Conservation (phyloP, 768 basidiomycete species). For the Boletus bicolor region DNA sequence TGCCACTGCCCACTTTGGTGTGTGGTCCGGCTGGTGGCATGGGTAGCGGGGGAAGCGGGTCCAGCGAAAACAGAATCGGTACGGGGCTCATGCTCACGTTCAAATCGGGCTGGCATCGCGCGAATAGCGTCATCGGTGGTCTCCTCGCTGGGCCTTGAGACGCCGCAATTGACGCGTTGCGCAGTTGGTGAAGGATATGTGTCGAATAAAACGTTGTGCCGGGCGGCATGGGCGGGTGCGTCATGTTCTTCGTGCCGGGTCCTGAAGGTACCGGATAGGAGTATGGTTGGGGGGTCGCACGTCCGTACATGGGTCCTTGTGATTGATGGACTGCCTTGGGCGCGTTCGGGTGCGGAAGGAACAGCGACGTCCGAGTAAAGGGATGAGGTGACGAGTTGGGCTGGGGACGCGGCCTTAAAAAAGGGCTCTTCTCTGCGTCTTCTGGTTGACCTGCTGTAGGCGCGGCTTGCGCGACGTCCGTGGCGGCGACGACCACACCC, state of each 20-base stretch:
- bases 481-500: constrained; percentile 1
- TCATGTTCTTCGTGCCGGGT: constrained; percentile 4
- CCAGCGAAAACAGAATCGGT: constrained; percentile 55
- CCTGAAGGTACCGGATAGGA: constrained; percentile 5
- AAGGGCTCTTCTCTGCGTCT: constrained; percentile 14
- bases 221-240: constrained; percentile 11
- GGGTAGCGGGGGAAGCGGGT: constrained; percentile 40
- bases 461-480: constrained; percentile 12
- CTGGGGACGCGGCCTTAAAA: constrained; percentile 28
- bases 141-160: constrained; percentile 23
- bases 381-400: constrained; percentile 20
- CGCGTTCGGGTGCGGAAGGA: constrained; percentile 54
- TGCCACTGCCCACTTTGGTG: not conserved
- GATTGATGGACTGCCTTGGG: constrained; percentile 36
- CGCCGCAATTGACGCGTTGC: constrained; percentile 10
- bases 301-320: constrained; percentile 60
- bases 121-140: constrained; percentile 53
- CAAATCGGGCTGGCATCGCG: constrained; percentile 51
- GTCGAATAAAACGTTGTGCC: constrained; percentile 31
- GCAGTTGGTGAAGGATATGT: constrained; percentile 26
- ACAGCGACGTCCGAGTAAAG: constrained; percentile 40
- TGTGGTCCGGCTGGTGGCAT: not conserved
- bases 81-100: constrained; percentile 51
- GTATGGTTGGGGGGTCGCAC: constrained; percentile 24
- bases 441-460: not conserved